Conservation (phyloP, 1,284 basidiomycete genomes). For the Puccinia polysora region DNA sequence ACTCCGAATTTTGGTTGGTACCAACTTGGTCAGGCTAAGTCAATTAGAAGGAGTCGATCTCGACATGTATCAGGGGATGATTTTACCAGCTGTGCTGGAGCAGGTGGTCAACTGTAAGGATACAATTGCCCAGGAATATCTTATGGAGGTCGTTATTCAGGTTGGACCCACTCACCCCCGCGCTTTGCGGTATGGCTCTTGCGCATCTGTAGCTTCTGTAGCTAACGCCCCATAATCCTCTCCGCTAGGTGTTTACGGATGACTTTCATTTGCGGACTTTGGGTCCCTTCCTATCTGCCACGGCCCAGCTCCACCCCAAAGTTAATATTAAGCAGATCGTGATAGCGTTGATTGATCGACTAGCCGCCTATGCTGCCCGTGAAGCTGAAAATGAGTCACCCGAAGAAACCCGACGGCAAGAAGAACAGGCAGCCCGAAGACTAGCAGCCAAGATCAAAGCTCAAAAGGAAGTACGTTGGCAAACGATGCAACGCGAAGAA, state of each 20-base stretch:
- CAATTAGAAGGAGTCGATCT: slow-evolving; percentile 91
- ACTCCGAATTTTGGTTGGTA: slow-evolving; percentile 86
- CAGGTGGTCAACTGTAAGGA: slow-evolving; percentile 96
- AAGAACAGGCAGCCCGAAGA: slow-evolving; percentile 79
- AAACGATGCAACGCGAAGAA: slow-evolving; percentile 55
- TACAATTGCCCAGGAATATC: slow-evolving; percentile 91
- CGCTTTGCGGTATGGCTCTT: too few species aligned
- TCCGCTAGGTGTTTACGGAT: slow-evolving; percentile 88
- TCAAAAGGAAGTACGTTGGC: slow-evolving; percentile 63
- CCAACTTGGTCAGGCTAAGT: slow-evolving; percentile 84
- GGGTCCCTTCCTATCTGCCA: slow-evolving; percentile 84
- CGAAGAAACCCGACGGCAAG: slow-evolving; percentile 79
- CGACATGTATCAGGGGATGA: slow-evolving; percentile 74
- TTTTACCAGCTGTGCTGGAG: slow-evolving; percentile 82
- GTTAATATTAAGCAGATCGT: slow-evolving; percentile 96
- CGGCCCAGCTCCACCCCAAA: slow-evolving; percentile 86
- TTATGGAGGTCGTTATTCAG: slow-evolving; percentile 98
- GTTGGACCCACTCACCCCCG: too few species aligned
- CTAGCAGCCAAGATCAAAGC: slow-evolving; percentile 75
- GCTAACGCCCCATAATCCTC: background rate
- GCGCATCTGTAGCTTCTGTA: background rate
- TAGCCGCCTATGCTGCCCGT: slow-evolving; percentile 84
- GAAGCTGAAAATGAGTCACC: slow-evolving; percentile 90
- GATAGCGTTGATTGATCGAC: slow-evolving; percentile 88
- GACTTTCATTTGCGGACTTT: slow-evolving; percentile 91